These are phyloP conservation scores for Benincasa hispida DNA, from an alignment of 306 rosid genomes.

Conservation along the genomic window DNA sequence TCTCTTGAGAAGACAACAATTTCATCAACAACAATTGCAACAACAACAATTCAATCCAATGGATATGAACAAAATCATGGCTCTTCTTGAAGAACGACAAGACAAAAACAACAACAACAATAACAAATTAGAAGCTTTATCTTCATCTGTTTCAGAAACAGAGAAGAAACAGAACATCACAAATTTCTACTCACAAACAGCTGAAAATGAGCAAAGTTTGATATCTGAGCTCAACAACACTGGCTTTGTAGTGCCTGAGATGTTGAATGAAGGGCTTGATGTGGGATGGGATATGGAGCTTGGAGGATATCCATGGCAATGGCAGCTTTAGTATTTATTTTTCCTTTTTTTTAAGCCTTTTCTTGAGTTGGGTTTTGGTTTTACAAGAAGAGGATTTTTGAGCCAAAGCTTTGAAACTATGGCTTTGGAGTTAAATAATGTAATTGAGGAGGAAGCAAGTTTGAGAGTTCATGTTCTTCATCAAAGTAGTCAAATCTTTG, in stretches of 20 bases:
- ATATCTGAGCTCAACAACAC: constrained; percentile 30
- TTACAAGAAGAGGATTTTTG: neutral
- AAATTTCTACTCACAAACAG: constrained; percentile 23
- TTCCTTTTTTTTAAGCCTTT: neutral
- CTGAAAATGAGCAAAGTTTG: constrained; percentile 30
- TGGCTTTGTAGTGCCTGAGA: constrained; percentile 27
- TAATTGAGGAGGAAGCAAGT: neutral
- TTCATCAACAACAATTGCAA: constrained; percentile 37
- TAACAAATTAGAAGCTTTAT: neutral
- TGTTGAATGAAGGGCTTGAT: constrained; percentile 27
- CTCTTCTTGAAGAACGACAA: constrained; percentile 50
- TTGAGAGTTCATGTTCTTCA: neutral
- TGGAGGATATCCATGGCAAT: constrained; percentile 54
- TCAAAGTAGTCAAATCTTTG: neutral
- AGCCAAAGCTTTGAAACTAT: neutral
- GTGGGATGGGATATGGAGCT: constrained; percentile 70
- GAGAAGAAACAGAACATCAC: constrained; percentile 28
- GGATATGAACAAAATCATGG: constrained; percentile 48
- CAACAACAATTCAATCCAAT: constrained; percentile 26
- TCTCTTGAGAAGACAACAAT: constrained; percentile 43
- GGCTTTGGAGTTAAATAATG: neutral
- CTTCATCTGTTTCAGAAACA: constrained; percentile 24
- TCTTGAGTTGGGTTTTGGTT: neutral
- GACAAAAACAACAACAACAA: constrained; percentile 5
- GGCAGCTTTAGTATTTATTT: constrained; percentile 19